Conservation (phyloP, 2,329 filamentous ascomycete genomes). For the Orbilia quercus region DNA sequence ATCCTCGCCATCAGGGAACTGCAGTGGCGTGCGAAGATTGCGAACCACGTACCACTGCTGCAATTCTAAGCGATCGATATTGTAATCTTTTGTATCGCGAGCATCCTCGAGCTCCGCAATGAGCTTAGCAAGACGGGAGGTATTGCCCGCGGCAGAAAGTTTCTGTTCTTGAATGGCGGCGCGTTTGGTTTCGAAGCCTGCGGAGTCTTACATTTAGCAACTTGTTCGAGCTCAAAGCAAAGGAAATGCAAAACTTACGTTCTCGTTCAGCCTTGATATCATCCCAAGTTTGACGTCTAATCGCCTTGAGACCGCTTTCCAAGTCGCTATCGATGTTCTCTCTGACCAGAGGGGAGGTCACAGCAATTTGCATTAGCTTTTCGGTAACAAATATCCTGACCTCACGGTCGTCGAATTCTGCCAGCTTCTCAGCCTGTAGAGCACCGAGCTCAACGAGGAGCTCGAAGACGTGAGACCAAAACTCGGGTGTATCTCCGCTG, state of each 20-base stretch:
- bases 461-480: slow-evolving; percentile 48
- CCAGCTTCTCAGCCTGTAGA: slow-evolving; percentile 46
- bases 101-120: slow-evolving; percentile 54
- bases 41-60: slow-evolving; percentile 56
- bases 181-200: slow-evolving; percentile 50
- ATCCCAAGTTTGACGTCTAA: slow-evolving; percentile 53
- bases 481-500: slow-evolving; percentile 42
- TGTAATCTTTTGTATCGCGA: slow-evolving; percentile 52
- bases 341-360: slow-evolving; percentile 44
- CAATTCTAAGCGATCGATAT: slow-evolving; percentile 53
- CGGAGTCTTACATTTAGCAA: slow-evolving; percentile 5
- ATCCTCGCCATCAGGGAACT: slow-evolving; percentile 56
- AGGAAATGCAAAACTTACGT: slow-evolving; percentile 22
- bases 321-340: slow-evolving; percentile 50
- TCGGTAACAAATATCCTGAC: slow-evolving; percentile 51
- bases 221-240: not conserved
- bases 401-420: slow-evolving; percentile 49
- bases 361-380: slow-evolving; percentile 54
- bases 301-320: slow-evolving; percentile 39
- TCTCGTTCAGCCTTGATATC: slow-evolving; percentile 51
- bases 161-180: slow-evolving; percentile 42
- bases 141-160: slow-evolving; percentile 29
- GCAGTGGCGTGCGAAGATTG: slow-evolving; percentile 56
- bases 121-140: slow-evolving; percentile 41
- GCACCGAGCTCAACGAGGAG: slow-evolving; percentile 50